Evolutionary conservation across 805 yeast genomes (phyloP).

Genomic region (Yamadazyma philogaea): DNA sequence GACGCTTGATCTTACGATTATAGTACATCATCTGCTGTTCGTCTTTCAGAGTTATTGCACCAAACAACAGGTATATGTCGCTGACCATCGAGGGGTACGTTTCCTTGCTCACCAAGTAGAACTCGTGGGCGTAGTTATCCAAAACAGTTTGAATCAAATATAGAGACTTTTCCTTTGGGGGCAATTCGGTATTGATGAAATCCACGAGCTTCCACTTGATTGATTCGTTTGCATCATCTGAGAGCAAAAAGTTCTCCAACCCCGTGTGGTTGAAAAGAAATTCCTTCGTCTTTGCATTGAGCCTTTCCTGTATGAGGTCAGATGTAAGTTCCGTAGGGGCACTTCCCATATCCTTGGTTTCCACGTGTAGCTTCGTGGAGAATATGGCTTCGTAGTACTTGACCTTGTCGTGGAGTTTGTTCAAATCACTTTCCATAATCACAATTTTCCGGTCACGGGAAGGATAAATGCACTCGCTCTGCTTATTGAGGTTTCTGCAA

Average conservation of each 20-base stretch:
- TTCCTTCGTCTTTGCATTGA: constrained; percentile 11
- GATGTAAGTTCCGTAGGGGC: not conserved
- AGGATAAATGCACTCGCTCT: constrained; percentile 34
- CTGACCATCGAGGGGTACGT: constrained; percentile 9
- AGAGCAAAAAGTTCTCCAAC: constrained; percentile 23
- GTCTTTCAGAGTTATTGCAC: constrained; percentile 7
- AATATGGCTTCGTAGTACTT: constrained; percentile 23
- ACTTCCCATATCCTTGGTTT: not conserved
- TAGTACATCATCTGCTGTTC: not conserved
- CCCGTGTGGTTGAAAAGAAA: constrained; percentile 14
- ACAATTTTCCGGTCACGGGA: constrained; percentile 39
- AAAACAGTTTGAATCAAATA: constrained; percentile 24
- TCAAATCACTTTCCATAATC: constrained; percentile 41
- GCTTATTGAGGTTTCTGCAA: constrained; percentile 33
- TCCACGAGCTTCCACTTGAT: constrained; percentile 21
- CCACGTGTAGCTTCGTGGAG: not conserved
- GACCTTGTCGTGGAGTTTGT: constrained; percentile 31
- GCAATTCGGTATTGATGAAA: constrained; percentile 18
- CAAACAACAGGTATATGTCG: constrained; percentile 12
- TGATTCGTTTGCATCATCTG: constrained; percentile 26
- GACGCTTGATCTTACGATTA: constrained; percentile 12
- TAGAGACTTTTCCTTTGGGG: constrained; percentile 23
- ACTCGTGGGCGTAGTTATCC: constrained; percentile 32
- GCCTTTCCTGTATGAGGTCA: constrained; percentile 13
- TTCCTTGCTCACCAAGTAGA: constrained; percentile 28